These are phyloP conservation scores for Asterella californica DNA, from an alignment of 225 moss, liverwort and hornwort genomes.

Conservation along the genomic window DNA sequence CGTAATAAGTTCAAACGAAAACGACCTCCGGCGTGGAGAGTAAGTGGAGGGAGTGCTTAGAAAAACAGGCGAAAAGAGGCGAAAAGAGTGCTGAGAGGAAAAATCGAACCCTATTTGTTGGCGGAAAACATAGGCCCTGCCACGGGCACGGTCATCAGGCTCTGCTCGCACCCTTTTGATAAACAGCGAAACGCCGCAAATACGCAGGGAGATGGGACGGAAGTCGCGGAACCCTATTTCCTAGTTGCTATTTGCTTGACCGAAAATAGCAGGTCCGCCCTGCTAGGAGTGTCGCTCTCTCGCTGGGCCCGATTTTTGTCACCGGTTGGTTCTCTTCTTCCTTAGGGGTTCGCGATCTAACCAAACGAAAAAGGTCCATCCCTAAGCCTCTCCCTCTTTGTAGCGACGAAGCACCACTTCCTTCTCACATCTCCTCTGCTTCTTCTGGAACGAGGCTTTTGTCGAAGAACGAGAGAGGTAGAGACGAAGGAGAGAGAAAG, in stretches of 20 bases:
- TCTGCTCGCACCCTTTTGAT: constrained; percentile 18
- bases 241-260: neutral
- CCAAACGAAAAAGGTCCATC: neutral
- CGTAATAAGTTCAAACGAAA: neutral
- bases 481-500: neutral
- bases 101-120: constrained; percentile 4
- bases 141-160: neutral
- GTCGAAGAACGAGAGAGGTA: constrained; percentile 6
- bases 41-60: neutral
- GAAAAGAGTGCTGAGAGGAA: neutral
- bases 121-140: neutral
- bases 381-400: neutral
- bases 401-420: neutral
- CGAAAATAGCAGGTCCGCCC: neutral
- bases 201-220: neutral
- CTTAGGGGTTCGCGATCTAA: constrained; percentile 4
- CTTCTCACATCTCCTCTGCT: neutral
- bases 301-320: neutral
- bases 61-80: neutral
- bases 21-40: neutral
- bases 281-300: neutral
- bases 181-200: constrained; percentile 17
- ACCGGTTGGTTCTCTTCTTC: neutral
- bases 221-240: constrained; percentile 36
- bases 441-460: neutral